Base-by-base conservation (phyloP, 2,329 filamentous ascomycete species). In the Mycosphaerella sp. region DNA sequence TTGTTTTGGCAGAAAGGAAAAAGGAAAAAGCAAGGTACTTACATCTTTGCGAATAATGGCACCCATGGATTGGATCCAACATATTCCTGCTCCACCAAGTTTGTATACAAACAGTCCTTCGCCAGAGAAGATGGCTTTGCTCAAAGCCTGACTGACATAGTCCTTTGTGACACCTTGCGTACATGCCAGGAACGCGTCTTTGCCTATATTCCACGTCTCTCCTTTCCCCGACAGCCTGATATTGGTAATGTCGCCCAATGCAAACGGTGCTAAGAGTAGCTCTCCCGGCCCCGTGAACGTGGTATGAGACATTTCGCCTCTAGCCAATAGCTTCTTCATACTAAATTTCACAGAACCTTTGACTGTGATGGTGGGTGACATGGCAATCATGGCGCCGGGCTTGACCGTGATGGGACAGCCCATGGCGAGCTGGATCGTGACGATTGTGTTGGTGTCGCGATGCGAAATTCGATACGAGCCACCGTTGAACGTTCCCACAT, bases 401-500 rank as follows among this genome's bases (percentile, higher is more conserved):
- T 89, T 93, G 2, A 83, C 89, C 21, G 77, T 78, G 48, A 97
- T 71, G 0, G 92, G 92, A 64, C 89, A 95, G 2, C 90, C 90
- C 69, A 93, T 86, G 10, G 92, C 92, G 44, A 97, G 74, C 70
- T 96, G 92, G 21, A 96, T 73, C 0, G 91, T 97, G 58, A 96
- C 72, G 61, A 96, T 85, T 1, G 87, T 90, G 70, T 97, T 98
- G 55, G 83, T 85, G 70, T 96, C 90, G 21, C 93, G 80, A 68
- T 98, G 93, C 66, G 88, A 93, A 67, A 97, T 90, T 42, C 93
- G 81, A 69, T 92, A 98, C 67, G 87, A 92, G 10, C 93, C 93
- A 12, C 93, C 93, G 68, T 97, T 97, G 76, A 97, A 98, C 0
- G 87, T 93, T n/a, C 93, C 93, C 1, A 95, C 82, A 63, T 95